Percentiles rank a stretch among this genome's conserved stretches.
These are phyloP conservation scores for Brassica cretica DNA, from an alignment of 345 rosid genomes.

Conservation along the genomic window DNA sequence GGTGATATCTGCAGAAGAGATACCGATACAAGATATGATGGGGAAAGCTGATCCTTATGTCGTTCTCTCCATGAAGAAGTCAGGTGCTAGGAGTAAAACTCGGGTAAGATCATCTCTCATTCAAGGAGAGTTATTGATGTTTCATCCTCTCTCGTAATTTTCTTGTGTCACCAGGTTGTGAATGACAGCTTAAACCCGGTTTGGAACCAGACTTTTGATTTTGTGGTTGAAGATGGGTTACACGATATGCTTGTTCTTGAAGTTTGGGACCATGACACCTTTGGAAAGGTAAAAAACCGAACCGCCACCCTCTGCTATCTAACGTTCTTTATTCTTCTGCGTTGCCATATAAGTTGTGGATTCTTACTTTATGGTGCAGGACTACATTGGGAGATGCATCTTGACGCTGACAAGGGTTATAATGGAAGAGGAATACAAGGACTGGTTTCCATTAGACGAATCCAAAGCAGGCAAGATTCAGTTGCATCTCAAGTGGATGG, in stretches of 20 bases:
- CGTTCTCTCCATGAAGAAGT: conserved; percentile 83
- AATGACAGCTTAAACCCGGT: conserved; percentile 88
- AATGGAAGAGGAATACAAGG: conserved; percentile 83
- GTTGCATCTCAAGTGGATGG: conserved; percentile 84
- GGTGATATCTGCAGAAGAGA: conserved; percentile 93
- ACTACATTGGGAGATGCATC: conserved; percentile 92
- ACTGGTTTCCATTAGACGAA: conserved; percentile 58
- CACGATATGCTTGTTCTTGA: conserved; percentile 95
- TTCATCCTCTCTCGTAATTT: neutral
- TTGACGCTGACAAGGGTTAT: conserved; percentile 89
- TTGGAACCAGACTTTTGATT: conserved; percentile 97
- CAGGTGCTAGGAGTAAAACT: conserved; percentile 72
- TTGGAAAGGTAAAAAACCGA: conserved; percentile 79
- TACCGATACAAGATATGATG: conserved; percentile 78
- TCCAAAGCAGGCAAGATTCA: conserved; percentile 69
- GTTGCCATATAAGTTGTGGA: neutral
- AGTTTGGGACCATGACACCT: conserved; percentile 96
- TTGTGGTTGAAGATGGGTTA: conserved; percentile 90
- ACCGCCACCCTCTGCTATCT: neutral
- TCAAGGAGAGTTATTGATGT: neutral
- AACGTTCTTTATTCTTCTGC: neutral
- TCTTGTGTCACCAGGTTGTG: conserved; percentile 66
- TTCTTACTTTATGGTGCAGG: conserved; percentile 46
- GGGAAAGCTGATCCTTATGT: conserved; percentile 97
- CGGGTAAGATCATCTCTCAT: conserved; percentile 51